A percentile compares a stretch with the other conserved stretches of the same genome.
Evolutionary conservation across 1,139 yeast genomes (phyloP).

Genomic region (Kodamaea anthophila): DNA sequence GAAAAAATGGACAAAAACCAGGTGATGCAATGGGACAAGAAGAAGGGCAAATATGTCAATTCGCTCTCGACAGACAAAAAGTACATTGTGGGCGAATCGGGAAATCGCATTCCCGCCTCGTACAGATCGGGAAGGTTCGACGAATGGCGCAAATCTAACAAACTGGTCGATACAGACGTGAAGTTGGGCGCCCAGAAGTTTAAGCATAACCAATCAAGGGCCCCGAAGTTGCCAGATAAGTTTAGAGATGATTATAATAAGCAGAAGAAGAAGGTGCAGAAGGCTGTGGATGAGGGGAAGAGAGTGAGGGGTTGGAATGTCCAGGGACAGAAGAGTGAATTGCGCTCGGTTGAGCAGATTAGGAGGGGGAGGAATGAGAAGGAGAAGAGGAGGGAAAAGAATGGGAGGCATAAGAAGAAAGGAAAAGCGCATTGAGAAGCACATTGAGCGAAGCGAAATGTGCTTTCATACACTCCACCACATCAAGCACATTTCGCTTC

Average conservation of each 20-base stretch:
- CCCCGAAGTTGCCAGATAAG: conserved; percentile 88
- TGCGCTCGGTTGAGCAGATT: conserved; percentile 67
- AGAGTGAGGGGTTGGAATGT: conserved; percentile 63
- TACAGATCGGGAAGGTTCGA: conserved; percentile 89
- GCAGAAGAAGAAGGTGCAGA: conserved; percentile 78
- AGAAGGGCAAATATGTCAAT: conserved; percentile 86
- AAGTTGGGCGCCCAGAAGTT: conserved; percentile 38
- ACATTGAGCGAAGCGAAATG: conserved; percentile 1
- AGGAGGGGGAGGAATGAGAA: conserved; percentile 66
- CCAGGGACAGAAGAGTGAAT: conserved; percentile 51
- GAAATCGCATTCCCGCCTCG: conserved; percentile 88
- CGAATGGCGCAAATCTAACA: conserved; percentile 74
- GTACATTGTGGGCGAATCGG: conserved; percentile 91
- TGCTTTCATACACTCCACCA: too few relatives aligned
- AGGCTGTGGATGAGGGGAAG: conserved; percentile 73
- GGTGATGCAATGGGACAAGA: conserved; percentile 88
- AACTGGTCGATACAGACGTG: conserved; percentile 20
- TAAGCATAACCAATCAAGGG: conserved; percentile 67
- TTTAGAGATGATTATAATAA: conserved; percentile 79
- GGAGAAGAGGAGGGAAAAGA: conserved; percentile 76
- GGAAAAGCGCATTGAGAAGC: not conserved
- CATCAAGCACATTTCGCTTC: too few relatives aligned
- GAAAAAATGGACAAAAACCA: conserved; percentile 66
- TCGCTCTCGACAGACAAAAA: conserved; percentile 75
- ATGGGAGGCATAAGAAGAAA: conserved; percentile 55